Conservation (phyloP, 768 basidiomycete species). For the Amanita molliuscula region DNA sequence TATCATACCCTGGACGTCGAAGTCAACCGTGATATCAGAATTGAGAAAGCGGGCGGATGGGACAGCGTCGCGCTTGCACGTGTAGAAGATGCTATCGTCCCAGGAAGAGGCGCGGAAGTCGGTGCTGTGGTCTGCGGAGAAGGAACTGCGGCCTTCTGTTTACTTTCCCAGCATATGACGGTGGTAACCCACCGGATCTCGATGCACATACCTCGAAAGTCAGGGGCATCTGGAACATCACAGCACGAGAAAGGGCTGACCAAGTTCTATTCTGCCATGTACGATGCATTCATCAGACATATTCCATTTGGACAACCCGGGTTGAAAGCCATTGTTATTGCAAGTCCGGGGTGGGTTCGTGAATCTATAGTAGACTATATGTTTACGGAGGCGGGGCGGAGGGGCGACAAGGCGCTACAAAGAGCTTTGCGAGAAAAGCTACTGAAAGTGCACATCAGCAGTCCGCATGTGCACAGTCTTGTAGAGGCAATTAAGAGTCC, state of each 20-base stretch:
- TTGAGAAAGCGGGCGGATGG: conserved; percentile 86
- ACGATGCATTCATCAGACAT: conserved; percentile 80
- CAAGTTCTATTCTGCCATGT: conserved; percentile 78
- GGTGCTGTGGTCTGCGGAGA: conserved; percentile 95
- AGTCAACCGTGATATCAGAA: conserved; percentile 78
- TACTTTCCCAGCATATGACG: conserved; percentile 96
- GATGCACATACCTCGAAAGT: conserved; percentile 83
- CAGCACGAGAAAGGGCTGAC: conserved; percentile 89
- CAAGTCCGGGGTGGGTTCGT: conserved; percentile 93
- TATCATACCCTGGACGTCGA: conserved; percentile 94
- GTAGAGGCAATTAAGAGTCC: conserved; percentile 93
- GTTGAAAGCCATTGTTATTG: conserved; percentile 88
- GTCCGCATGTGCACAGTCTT: conserved; percentile 91
- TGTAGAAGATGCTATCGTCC: conserved; percentile 80
- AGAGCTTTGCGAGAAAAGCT: conserved; percentile 73
- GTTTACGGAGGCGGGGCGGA: conserved; percentile 66
- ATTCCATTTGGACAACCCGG: conserved; percentile 70
- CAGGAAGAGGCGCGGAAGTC: conserved; percentile 94
- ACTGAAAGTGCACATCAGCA: conserved; percentile 84
- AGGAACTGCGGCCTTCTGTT: conserved; percentile 88
- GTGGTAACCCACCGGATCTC: conserved; percentile 85
- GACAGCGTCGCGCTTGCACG: conserved; percentile 79
- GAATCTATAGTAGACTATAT: conserved; percentile 83
- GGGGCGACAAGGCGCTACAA: conserved; percentile 77
- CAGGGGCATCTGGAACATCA: conserved; percentile 67